Base-by-base conservation (phyloP, 2,329 filamentous ascomycete species). In the Claviceps purpurea region DNA sequence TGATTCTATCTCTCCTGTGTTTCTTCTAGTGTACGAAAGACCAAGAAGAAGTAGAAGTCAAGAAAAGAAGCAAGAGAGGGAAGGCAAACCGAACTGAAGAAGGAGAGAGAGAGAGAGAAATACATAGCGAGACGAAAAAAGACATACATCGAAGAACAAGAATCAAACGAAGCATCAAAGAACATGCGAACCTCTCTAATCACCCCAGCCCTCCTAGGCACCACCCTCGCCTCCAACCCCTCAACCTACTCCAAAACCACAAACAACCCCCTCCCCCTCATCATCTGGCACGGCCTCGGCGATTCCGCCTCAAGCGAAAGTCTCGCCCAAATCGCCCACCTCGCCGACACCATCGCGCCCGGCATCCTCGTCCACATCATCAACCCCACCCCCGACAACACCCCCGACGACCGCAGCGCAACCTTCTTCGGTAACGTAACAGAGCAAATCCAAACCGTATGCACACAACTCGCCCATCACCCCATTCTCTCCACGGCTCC, bases 351-450 rank as follows among this genome's bases (percentile, higher is more conserved):
- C 58, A 80, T 96, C 63, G 81, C 81, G 14, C 73, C 96, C 18
- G 81, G 77, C 65, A 76, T 80, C 44, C 74, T 80, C 59, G 78
- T 54, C 30, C 52, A 54, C 50, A 39, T 54, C 8, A 37, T 54
- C 50, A 54, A 54, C 50, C 52, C 52, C 43, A 52, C 30, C 46
- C 5, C 8, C 8, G 52, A 83, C 61, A 73, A 81, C 43, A 8
- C 13, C 50, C 73, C 70, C 56, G 73, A 72, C 58, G 93, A 98
- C 74, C 84, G 86, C 48, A 81, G 80, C 52, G 87, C 87, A 34
- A 91, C 88, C 57, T 98, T 95, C 75, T 81, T 94, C 62, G 93
- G 93, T 65, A 95, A 96, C 69, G 72, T 96, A 5, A 90, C 85
- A 2, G 73, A 77, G 49, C 91, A 97, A 69, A 67, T 97, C 54